Evolutionary conservation across 208 protist species (phyloP).

Genomic region (Trypanosoma congolense): DNA sequence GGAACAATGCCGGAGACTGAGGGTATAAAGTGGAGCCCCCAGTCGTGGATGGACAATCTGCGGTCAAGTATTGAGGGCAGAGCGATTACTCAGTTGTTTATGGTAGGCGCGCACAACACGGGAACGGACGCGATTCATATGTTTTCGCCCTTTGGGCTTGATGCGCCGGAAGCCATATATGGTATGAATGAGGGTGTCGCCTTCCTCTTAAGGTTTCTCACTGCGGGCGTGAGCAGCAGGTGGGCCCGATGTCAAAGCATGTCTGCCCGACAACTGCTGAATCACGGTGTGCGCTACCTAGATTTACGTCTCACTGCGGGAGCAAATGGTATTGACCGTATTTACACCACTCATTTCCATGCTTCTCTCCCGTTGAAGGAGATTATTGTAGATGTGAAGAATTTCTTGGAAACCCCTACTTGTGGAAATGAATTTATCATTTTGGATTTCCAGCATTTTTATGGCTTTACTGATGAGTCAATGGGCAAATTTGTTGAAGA

Average conservation of each 20-base stretch:
- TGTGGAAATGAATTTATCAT: conserved; percentile 37
- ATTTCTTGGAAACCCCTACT: conserved; percentile 20
- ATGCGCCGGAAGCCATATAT: conserved; percentile 28
- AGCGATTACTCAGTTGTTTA: conserved; percentile 31
- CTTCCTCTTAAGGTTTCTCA: conserved; percentile 24
- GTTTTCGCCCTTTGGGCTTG: conserved; percentile 28
- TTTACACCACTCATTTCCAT: conserved; percentile 37
- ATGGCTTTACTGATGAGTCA: conserved; percentile 8
- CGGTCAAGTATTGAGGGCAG: conserved; percentile 19
- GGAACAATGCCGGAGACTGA: not conserved
- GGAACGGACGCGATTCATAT: conserved; percentile 29
- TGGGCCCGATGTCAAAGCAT: conserved; percentile 50
- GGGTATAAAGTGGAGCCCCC: conserved; percentile 12
- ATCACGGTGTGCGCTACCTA: conserved; percentile 46
- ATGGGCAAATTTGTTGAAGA: conserved; percentile 22
- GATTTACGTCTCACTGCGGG: conserved; percentile 32
- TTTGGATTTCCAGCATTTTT: conserved; percentile 57
- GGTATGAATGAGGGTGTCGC: conserved; percentile 4
- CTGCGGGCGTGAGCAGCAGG: conserved; percentile 8
- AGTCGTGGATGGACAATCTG: conserved; percentile 47
- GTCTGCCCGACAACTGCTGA: conserved; percentile 37
- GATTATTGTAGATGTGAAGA: conserved; percentile 22
- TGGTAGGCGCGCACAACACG: conserved; percentile 45
- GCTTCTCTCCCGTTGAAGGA: conserved; percentile 27
- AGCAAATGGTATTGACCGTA: not conserved